phyloP scores from a whole-genome alignment of 2,329 filamentous ascomycete species.

The Thielaviopsis populi region DNA sequence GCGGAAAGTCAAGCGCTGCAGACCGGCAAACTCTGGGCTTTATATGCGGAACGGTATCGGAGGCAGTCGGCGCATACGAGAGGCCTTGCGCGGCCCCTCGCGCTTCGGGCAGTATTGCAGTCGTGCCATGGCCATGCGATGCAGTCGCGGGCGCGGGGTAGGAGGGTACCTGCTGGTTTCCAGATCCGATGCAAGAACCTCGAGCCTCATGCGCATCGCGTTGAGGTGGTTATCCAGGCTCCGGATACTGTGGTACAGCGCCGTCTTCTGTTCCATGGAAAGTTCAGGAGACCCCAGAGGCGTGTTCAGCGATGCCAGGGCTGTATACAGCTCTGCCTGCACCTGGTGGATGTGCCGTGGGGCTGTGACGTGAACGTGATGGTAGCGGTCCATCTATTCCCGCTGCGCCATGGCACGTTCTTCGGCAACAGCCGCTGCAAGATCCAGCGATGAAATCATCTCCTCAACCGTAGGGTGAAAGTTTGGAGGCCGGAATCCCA shows the following conservation, averaged over 20 bases:
- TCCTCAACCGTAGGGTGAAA: conserved; percentile 17
- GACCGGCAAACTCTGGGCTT: background rate
- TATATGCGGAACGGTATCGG: conserved; percentile 3
- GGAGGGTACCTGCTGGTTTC: background rate
- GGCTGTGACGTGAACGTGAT: background rate
- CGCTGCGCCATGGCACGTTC: conserved; percentile 11
- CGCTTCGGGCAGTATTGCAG: background rate
- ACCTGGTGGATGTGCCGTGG: background rate
- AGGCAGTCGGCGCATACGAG: background rate
- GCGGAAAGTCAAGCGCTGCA: too few species aligned
- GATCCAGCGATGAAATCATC: conserved; percentile 10
- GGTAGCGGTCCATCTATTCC: conserved; percentile 11
- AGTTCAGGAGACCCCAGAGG: background rate
- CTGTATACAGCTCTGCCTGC: background rate
- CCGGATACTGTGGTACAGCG: background rate
- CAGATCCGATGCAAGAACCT: background rate
- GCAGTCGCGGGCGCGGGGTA: background rate
- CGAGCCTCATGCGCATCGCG: background rate
- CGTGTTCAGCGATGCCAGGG: background rate
- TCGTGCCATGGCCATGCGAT: background rate
- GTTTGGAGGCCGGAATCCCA: conserved; percentile 37
- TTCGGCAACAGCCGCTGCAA: background rate
- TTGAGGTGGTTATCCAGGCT: background rate
- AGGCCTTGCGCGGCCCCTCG: background rate
- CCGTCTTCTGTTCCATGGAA: background rate